Evolutionary conservation across 768 basidiomycete genomes (phyloP).

Genomic region (Suillus variegatus): DNA sequence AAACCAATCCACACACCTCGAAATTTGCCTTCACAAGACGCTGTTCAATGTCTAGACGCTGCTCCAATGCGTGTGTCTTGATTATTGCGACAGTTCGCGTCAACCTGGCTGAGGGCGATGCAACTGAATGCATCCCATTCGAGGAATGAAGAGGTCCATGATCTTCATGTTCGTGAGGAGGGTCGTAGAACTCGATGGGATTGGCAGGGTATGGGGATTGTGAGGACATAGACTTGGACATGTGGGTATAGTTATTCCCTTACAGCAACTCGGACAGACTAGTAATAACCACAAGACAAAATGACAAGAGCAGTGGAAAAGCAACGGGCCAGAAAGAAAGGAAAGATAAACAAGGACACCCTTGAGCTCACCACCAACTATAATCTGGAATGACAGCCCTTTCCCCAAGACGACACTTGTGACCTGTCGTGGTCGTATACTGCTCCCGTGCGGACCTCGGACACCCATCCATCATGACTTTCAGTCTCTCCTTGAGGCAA

Average conservation of each 20-base stretch:
- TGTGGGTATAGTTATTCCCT: slow-evolving; percentile 15
- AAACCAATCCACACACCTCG: slow-evolving; percentile 52
- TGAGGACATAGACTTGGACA: slow-evolving; percentile 17
- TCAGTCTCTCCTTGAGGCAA: slow-evolving; percentile 2
- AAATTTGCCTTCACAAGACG: slow-evolving; percentile 80
- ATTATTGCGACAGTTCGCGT: slow-evolving; percentile 83
- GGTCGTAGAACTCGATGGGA: slow-evolving; percentile 20
- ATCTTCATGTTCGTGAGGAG: slow-evolving; percentile 6
- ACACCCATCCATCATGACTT: slow-evolving; percentile 11
- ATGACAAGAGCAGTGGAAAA: slow-evolving; percentile 16
- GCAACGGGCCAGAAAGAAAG: slow-evolving; percentile 16
- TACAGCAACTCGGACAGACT: slow-evolving; percentile 10
- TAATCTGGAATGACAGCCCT: slow-evolving; percentile 7
- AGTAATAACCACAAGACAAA: slow-evolving; percentile 21
- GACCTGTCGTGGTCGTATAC: neutral
- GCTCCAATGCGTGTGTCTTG: slow-evolving; percentile 72
- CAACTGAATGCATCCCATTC: slow-evolving; percentile 7
- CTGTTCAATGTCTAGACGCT: slow-evolving; percentile 80
- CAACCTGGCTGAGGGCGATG: slow-evolving; percentile 14
- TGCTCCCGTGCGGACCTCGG: slow-evolving; percentile 19
- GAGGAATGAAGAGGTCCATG: slow-evolving; percentile 8
- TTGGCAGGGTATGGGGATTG: slow-evolving; percentile 17
- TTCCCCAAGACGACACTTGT: neutral
- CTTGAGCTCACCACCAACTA: slow-evolving; percentile 9
- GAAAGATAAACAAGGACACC: slow-evolving; percentile 8